Conservation (phyloP, 2,329 filamentous ascomycete genomes). For the Hypoxylon sp. region DNA sequence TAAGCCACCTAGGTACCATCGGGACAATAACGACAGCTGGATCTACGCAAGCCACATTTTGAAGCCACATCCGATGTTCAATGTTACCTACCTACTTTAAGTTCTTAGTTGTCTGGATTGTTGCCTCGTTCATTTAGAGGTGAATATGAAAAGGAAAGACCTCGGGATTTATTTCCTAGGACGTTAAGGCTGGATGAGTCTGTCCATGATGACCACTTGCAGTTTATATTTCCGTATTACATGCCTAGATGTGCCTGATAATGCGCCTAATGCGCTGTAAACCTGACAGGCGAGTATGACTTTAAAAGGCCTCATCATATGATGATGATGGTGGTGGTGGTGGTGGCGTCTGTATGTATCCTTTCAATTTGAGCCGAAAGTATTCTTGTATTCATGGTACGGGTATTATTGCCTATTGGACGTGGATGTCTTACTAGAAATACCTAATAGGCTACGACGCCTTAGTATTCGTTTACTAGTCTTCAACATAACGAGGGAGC, state of each 20-base stretch:
- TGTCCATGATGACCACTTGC: background rate
- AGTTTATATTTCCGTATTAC: background rate
- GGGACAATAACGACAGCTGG: slow-evolving; percentile 29
- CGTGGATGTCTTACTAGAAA: background rate
- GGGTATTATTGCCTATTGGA: background rate
- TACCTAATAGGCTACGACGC: background rate
- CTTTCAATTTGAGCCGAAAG: background rate
- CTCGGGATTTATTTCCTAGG: background rate
- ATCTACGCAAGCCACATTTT: slow-evolving; percentile 29
- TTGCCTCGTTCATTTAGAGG: background rate
- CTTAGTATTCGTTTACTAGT: background rate
- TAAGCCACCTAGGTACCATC: slow-evolving; percentile 31
- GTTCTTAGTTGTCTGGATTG: background rate
- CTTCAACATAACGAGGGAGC: background rate
- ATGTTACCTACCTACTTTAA: background rate
- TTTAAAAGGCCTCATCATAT: background rate
- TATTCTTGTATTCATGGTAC: background rate
- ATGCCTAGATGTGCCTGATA: background rate
- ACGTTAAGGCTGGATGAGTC: background rate
- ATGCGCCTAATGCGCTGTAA: background rate
- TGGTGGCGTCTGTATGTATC: background rate
- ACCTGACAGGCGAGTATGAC: background rate
- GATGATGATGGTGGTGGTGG: too few species aligned
- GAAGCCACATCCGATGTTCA: slow-evolving; percentile 17
- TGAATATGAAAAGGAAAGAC: background rate